These are phyloP conservation scores for Cryptosporidium meleagridis DNA, from an alignment of 169 alveolate species.

Conservation along the genomic window DNA sequence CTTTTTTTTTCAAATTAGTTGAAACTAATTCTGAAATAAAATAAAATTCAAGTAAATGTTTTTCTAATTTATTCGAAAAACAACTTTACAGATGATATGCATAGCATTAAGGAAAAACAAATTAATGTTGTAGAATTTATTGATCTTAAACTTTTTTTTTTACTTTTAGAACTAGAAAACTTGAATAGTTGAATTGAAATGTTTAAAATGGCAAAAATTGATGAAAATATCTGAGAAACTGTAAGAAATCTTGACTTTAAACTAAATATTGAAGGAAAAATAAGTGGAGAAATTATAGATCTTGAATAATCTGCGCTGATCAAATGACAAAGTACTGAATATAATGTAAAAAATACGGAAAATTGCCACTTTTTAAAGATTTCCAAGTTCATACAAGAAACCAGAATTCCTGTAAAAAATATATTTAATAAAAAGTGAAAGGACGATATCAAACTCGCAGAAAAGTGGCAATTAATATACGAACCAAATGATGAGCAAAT, in stretches of 20 bases:
- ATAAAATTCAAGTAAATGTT: too few relatives aligned
- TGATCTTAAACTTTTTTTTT: background rate
- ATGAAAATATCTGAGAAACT: background rate
- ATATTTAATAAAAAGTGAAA: constrained; percentile 14
- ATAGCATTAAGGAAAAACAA: background rate
- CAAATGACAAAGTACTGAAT: constrained; percentile 4
- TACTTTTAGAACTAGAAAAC: background rate
- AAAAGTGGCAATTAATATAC: background rate
- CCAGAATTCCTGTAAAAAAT: constrained; percentile 2
- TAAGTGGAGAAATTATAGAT: constrained; percentile 7
- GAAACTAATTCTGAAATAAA: too few relatives aligned
- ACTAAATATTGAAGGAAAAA: constrained; percentile 14
- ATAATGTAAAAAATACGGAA: background rate
- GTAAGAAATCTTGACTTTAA: constrained; percentile 11
- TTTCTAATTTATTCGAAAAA: background rate
- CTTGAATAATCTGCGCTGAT: background rate
- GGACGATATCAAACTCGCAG: background rate
- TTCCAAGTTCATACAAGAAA: background rate
- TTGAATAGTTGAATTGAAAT: background rate
- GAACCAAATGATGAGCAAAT: background rate
- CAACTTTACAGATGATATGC: background rate
- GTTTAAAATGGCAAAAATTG: constrained; percentile 1
- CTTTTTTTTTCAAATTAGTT: background rate
- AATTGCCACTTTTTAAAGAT: constrained; percentile 5
- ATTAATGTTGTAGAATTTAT: background rate